Conservation (phyloP, 2,329 filamentous ascomycete species). For the Sarocladium strictum region DNA sequence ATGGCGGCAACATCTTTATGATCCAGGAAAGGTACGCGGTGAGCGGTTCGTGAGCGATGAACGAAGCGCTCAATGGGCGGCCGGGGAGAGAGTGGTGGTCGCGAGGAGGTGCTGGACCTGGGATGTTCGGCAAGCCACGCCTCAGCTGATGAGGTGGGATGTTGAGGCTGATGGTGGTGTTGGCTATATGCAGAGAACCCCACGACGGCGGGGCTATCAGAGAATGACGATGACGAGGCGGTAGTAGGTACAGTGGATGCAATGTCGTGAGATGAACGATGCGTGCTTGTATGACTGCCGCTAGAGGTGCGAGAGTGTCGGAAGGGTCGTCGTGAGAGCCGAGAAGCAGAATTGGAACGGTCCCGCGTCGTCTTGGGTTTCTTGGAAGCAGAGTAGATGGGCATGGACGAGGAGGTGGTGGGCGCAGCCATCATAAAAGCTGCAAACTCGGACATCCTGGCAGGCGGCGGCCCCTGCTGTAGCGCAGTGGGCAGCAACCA, state of each 20-base stretch:
- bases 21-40: conserved; percentile 1
- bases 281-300: background rate
- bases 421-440: conserved; percentile 9
- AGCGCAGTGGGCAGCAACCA: conserved; percentile 1
- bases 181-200: conserved; percentile 5
- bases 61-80: conserved; percentile 8
- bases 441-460: conserved; percentile 8
- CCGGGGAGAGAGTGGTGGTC: background rate
- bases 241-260: background rate
- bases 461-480: background rate
- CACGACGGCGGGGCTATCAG: conserved; percentile 8
- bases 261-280: conserved; percentile 4
- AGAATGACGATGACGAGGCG: background rate
- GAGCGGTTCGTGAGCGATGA: conserved; percentile 1
- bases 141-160: conserved; percentile 8
- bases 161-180: background rate
- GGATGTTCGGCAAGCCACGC: background rate
- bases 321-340: background rate
- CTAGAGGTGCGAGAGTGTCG: conserved; percentile 2
- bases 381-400: background rate
- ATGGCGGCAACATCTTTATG: conserved; percentile 8
- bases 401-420: conserved; percentile 6
- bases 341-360: conserved; percentile 6
- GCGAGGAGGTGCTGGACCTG: background rate
- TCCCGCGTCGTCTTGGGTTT: background rate